Percentiles rank a stretch among this genome's conserved stretches.
Conservation (phyloP, 2,329 filamentous ascomycete genomes). For the Ophiostoma triangulosporum region DNA sequence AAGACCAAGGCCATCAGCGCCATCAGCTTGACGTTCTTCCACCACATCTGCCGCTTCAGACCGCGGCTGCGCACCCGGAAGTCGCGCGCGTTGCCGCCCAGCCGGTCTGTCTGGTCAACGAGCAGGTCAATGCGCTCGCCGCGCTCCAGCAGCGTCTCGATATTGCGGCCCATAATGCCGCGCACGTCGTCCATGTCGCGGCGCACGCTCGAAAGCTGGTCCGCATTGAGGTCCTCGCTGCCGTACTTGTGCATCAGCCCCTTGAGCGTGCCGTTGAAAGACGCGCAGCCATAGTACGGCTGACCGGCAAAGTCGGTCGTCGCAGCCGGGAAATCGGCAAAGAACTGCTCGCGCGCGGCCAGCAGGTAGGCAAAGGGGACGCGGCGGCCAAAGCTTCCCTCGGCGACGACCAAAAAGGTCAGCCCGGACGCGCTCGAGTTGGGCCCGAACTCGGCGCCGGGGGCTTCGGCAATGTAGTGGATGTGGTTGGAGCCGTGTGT, state of each 20-base stretch:
- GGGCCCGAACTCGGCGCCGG: slow-evolving; percentile 44
- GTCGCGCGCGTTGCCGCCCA: slow-evolving; percentile 79
- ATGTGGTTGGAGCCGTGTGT: slow-evolving; percentile 86
- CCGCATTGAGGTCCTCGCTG: slow-evolving; percentile 53
- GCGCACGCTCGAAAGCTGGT: slow-evolving; percentile 73
- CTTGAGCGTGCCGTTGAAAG: slow-evolving; percentile 72
- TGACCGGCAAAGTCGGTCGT: slow-evolving; percentile 61
- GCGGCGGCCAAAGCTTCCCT: slow-evolving; percentile 66
- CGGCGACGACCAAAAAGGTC: slow-evolving; percentile 83
- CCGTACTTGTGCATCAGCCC: slow-evolving; percentile 73
- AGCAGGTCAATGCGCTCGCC: slow-evolving; percentile 88
- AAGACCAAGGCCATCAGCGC: slow-evolving; percentile 59
- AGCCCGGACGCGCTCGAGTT: slow-evolving; percentile 51
- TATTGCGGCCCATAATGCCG: slow-evolving; percentile 92
- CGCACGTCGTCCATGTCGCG: slow-evolving; percentile 84
- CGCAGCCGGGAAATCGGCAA: slow-evolving; percentile 51
- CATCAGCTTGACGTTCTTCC: slow-evolving; percentile 98
- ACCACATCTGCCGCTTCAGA: slow-evolving; percentile 92
- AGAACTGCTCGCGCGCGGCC: slow-evolving; percentile 80
- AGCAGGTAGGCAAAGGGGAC: slow-evolving; percentile 87
- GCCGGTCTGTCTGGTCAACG: slow-evolving; percentile 88
- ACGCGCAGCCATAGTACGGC: slow-evolving; percentile 79
- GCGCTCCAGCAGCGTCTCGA: slow-evolving; percentile 75
- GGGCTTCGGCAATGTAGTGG: slow-evolving; percentile 84
- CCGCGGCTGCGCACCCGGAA: slow-evolving; percentile 80